Evolutionary conservation across 2,329 filamentous ascomycete species (phyloP), one percentile per base, ranked within the genome.

Genomic region (Stagonosporopsis rhizophila): DNA sequence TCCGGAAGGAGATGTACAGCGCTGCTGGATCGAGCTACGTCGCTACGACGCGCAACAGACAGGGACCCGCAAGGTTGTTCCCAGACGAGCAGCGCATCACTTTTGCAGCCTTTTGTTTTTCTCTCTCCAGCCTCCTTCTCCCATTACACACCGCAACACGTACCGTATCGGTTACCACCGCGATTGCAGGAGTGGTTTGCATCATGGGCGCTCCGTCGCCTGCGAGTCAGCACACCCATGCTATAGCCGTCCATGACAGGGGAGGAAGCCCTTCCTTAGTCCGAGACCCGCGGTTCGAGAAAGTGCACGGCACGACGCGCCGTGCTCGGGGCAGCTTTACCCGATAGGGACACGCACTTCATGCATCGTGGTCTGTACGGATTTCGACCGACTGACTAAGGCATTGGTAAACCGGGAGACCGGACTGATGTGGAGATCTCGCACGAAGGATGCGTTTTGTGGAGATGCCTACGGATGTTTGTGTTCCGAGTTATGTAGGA

Each of bases 11-110:
- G 47, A 22, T 23, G 55, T 62, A 59, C 56, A 32, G 30, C 15
- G 30, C 58, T 64, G 58, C 53, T 61, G 62, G 59, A 53, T 62
- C 65, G 65, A 65, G 62, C 62, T 61, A 69, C 65, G 67, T 68
- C 50, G 56, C 50, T 27, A 39, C 42, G 22, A 30, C 27, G 45
- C 39, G 15, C 8, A 48, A 44, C 19, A 9, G 6, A 14, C 41
- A 12, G 37, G 48, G 28, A 22, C 2, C 20, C 28, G 9, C 54
- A 39, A 44, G 53, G 47, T 44, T 20, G 23, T 42, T n/a, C 41
- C 35, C n/a, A 46, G 23, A 20, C 25, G 6, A 6, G 12, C 28
- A 40, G 32, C 30, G 44, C 22, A 42, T 42, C 38, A 54, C n/a
- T 28, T 37, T 17, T 28, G 34, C 38, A 22, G 2, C 22, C 8